phyloP scores from a whole-genome alignment of 106 monocot species.

The Allium cepa region DNA sequence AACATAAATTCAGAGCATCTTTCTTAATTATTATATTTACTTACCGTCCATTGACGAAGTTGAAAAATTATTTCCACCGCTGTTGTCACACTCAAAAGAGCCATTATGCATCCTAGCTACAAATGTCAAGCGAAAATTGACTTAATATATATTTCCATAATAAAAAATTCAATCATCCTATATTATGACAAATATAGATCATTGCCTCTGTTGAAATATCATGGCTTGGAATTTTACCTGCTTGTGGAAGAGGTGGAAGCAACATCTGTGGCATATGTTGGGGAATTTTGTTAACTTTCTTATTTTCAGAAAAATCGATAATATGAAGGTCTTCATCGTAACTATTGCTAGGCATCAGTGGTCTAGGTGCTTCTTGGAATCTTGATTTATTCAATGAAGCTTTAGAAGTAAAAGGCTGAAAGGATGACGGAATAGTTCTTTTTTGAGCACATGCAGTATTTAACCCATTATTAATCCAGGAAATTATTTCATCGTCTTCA shows the following conservation, averaged over 20 bases:
- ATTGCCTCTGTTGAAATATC: no score
- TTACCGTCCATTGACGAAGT: conserved; percentile 4
- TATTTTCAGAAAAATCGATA: neutral
- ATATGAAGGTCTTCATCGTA: neutral
- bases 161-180: no score
- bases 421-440: conserved; percentile 3
- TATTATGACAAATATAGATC: no score
- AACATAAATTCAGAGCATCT: neutral
- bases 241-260: conserved; percentile 6
- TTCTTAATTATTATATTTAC: neutral
- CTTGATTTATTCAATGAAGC: neutral
- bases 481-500: neutral
- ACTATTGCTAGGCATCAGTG: neutral
- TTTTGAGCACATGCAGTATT: neutral
- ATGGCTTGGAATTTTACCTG: neutral
- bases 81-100: neutral
- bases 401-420: conserved; percentile 2
- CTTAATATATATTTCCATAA: no score
- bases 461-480: neutral
- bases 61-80: neutral
- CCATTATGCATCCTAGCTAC: neutral
- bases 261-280: neutral
- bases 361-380: neutral
- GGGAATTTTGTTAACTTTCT: neutral
- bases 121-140: neutral